Evolutionary conservation across 2,329 filamentous ascomycete species (phyloP), one percentile per base, ranked within the genome.

Genomic region (Fusarium aywerte): DNA sequence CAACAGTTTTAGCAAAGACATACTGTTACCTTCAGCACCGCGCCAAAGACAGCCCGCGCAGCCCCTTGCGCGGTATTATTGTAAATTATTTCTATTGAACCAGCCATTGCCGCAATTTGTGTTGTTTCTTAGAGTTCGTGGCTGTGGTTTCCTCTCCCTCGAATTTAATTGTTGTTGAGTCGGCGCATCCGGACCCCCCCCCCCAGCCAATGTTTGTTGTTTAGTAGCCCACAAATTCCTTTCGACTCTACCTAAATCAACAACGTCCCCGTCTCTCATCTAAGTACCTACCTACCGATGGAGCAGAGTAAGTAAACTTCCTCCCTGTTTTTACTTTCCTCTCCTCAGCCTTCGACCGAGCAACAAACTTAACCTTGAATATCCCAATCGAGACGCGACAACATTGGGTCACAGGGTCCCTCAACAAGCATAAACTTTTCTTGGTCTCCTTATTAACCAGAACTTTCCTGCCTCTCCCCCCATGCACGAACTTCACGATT

Each of bases 201-300:
- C 64, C 68, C 62, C 72, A 64, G 72, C 72, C 76, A 77, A 79
- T 80, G 77, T 80, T 80, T 80, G 76, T 80, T 80, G 74, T 78
- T 75, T 68, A 66, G 62, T 72, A 71, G 64, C 70, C 73, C 68
- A 69, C 73, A 74, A 74, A 70, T 71, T 72, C 68, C 65, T 70
- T 58, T 70, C 67, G 65, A 64, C 66, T 63, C 63, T 62, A 62
- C 64, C 61, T 60, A 68, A 64, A 70, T 72, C 69, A 75, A 73
- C 73, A 76, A 73, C 75, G 63, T 36, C 38, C 58, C 47, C 53
- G 40, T 59, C 55, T 23, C 55, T 59, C 71, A 49, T 49, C 45
- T 49, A 49, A 49, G 32, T 49, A 49, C 45, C 45, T 48, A 59
- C 50, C 59, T 60, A 73, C 65, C 63, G 58, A 79, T 79, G 76